These are phyloP conservation scores for Trypanosoma caninum DNA, from an alignment of 208 protist species.

Conservation along the genomic window DNA sequence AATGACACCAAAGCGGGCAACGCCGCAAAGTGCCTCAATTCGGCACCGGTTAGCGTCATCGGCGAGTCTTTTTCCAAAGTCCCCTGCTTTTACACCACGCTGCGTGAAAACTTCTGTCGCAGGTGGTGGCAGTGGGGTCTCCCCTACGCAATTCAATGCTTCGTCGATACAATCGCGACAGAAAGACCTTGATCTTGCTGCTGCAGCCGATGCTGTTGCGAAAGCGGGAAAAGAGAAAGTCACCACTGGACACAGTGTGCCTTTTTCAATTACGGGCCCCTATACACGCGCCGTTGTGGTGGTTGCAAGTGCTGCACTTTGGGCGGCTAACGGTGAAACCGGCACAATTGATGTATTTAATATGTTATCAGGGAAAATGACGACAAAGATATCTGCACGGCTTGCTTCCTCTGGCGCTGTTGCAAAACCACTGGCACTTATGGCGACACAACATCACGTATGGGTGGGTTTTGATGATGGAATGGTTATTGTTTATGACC, in stretches of 20 bases:
- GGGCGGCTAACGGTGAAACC: constrained; percentile 45
- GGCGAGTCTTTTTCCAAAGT: no score
- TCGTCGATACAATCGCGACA: no score
- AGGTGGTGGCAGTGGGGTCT: no score
- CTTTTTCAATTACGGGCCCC: constrained; percentile 38
- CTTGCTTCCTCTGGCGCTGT: not conserved
- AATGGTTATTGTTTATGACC: constrained; percentile 72
- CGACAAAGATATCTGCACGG: constrained; percentile 20
- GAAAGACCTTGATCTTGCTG: no score
- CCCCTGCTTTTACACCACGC: no score
- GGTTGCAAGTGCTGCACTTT: constrained; percentile 42
- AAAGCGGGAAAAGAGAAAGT: not conserved
- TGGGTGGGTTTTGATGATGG: constrained; percentile 79
- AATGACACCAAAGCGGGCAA: no score
- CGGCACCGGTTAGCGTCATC: no score
- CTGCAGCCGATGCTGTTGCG: no score
- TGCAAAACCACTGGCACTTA: constrained; percentile 30
- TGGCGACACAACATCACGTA: constrained; percentile 56
- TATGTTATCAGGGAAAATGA: constrained; percentile 49
- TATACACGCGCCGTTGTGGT: constrained; percentile 37
- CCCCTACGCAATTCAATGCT: no score
- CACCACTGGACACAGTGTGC: constrained; percentile 4
- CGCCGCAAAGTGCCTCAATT: no score
- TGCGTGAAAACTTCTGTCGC: no score
- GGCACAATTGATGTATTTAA: constrained; percentile 67